phyloP scores from a whole-genome alignment of 1,284 basidiomycete species.

The Golubevia pallescens region DNA sequence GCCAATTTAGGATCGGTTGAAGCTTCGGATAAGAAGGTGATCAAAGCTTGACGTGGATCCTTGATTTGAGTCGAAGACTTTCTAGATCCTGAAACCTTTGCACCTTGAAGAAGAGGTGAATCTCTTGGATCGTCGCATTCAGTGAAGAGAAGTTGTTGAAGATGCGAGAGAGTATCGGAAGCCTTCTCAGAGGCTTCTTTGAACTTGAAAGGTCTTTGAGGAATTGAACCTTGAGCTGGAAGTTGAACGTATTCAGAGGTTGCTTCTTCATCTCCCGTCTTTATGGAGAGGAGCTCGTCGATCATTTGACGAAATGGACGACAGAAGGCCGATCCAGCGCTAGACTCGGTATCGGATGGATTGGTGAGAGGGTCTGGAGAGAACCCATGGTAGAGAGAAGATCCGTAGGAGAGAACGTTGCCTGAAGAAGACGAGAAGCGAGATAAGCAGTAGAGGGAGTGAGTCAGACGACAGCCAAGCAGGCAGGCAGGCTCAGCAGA shows the following conservation, averaged over 20 bases:
- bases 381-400: conserved; percentile 34
- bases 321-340: conserved; percentile 17
- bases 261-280: conserved; percentile 6
- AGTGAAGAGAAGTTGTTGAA: conserved; percentile 41
- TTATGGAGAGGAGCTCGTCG: conserved; percentile 20
- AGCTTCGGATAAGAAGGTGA: conserved; percentile 39
- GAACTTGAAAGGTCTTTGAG: conserved; percentile 27
- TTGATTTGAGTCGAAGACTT: conserved; percentile 19
- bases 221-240: conserved; percentile 22
- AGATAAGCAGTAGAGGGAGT: background rate
- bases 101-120: conserved; percentile 37
- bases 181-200: conserved; percentile 7
- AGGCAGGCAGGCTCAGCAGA: background rate
- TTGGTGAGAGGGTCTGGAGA: conserved; percentile 34
- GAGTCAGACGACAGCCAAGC: too few relatives aligned
- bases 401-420: conserved; percentile 41
- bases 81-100: conserved; percentile 26
- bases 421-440: conserved; percentile 16
- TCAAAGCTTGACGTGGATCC: conserved; percentile 37
- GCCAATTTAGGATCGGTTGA: conserved; percentile 32
- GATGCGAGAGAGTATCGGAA: conserved; percentile 11
- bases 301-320: conserved; percentile 20
- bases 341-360: conserved; percentile 13
- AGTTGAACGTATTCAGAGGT: conserved; percentile 24
- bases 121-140: conserved; percentile 34